Evolutionary conservation across 1,284 basidiomycete species (phyloP).

Genomic region (Tetrapyrgos nigripes): DNA sequence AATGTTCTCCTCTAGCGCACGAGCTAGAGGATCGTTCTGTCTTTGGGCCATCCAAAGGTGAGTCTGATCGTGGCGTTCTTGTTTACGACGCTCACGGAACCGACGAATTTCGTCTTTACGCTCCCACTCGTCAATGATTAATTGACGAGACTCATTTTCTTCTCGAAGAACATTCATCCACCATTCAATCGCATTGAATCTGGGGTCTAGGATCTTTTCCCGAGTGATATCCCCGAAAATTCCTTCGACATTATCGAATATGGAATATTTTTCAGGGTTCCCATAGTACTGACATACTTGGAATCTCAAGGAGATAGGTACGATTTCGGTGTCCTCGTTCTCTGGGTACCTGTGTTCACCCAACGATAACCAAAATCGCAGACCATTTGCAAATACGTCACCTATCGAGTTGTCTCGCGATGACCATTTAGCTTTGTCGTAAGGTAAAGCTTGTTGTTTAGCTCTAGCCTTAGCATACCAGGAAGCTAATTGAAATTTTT

Average conservation of each 20-base stretch:
- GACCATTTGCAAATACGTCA: neutral
- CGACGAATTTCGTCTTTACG: neutral
- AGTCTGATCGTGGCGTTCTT: neutral
- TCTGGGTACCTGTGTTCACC: neutral
- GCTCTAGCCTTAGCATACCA: slow-evolving; percentile 1
- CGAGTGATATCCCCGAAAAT: neutral
- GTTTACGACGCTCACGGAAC: too few relatives aligned
- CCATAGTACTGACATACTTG: too few relatives aligned
- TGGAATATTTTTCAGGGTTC: neutral
- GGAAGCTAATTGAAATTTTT: neutral
- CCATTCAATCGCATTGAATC: slow-evolving; percentile 2
- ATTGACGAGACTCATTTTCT: neutral
- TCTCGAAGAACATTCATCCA: neutral
- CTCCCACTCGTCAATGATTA: neutral
- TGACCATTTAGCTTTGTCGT: neutral
- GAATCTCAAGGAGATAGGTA: neutral
- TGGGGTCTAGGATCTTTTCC: neutral
- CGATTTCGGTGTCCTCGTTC: neutral
- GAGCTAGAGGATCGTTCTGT: neutral
- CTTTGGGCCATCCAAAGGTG: neutral
- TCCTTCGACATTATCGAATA: neutral
- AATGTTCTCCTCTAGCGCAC: neutral
- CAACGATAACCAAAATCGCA: neutral
- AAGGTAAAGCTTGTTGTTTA: neutral
- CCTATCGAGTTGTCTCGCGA: neutral